Evolutionary conservation across 106 monocot genomes (phyloP).

Genomic region (Phalaenopsis aphrodite): DNA sequence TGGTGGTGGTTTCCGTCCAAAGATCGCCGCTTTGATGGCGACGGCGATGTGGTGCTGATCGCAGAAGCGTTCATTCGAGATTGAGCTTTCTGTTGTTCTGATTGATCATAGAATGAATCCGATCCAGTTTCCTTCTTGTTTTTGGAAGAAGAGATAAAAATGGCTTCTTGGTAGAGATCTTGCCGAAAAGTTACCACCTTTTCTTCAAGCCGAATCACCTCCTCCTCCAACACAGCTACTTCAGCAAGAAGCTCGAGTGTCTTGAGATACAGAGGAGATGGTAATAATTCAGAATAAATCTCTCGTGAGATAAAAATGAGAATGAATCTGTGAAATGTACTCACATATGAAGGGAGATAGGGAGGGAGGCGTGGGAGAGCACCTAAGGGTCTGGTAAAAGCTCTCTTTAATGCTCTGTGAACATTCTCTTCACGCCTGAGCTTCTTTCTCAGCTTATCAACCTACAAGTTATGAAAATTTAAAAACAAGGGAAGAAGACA

Average conservation of each 20-base stretch:
- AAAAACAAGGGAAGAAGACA: background rate
- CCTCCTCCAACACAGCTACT: constrained; percentile 85
- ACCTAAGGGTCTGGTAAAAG: constrained; percentile 72
- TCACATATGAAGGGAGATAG: constrained; percentile 67
- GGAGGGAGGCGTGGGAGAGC: constrained; percentile 85
- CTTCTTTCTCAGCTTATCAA: constrained; percentile 77
- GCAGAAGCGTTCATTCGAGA: background rate
- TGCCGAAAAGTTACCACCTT: constrained; percentile 76
- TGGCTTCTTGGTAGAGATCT: constrained; percentile 69
- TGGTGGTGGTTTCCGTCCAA: background rate
- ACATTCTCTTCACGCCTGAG: constrained; percentile 75
- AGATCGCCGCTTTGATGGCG: background rate
- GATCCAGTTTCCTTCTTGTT: constrained; percentile 9
- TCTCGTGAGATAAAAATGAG: background rate
- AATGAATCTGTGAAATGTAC: background rate
- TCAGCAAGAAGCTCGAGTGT: constrained; percentile 82
- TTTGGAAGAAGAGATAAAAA: constrained; percentile 41
- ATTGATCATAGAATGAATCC: constrained; percentile 4
- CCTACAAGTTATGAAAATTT: constrained; percentile 24
- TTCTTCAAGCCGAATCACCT: constrained; percentile 81
- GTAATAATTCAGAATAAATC: background rate
- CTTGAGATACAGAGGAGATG: constrained; percentile 26
- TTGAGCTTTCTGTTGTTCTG: background rate
- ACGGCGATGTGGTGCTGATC: no score
- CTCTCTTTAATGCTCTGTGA: constrained; percentile 75